Evolutionary conservation across 306 rosid genomes (phyloP), one percentile per base, ranked within the genome.

Genomic region (Corylus heterophylla): DNA sequence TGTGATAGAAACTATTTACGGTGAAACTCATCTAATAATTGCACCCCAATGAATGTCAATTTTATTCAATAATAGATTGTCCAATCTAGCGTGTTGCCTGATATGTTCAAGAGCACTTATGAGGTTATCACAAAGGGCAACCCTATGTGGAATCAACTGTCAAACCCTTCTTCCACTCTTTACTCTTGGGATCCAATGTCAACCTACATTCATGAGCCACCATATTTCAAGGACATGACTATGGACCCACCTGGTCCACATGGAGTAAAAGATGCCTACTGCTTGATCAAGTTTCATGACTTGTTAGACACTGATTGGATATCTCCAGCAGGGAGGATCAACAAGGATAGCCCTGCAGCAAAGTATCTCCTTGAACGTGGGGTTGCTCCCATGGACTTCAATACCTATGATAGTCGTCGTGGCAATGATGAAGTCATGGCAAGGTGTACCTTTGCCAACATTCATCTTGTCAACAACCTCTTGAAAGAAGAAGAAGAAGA

Each of bases 361-460:
- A 80, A 59, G 35, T 84, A 84, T 68, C 81, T 84, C 29, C 78
- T 82, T 14, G 72, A 87, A 79, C 83, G 51, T 70, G 88, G 85
- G 25, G 84, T 84, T 51, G 72, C 80, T 56, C 61, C 48, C 47
- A 82, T 76, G 52, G 86, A 84, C 79, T 84, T 87, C 76, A 87
- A 84, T 70, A 84, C 90, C 49, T 84, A 79, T 29, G 79, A 83
- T 4, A 84, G 88, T 25, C 78, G 81, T 5, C 48, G 85, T 0
- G 90, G 88, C 18, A 87, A 87, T 13, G 84, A 82, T 71, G 85
- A 87, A 59, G 90, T 84, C 61, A 84, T 84, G 88, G 68, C 67
- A 17, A 61, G 85, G 66, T 85, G 90, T 8, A 56, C 83, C 5
- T 82, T 84, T 45, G 79, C 88, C 69, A 22, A 22, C 22, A 22